Conservation (phyloP, 805 yeast species). For the Suhomyces sp. region DNA sequence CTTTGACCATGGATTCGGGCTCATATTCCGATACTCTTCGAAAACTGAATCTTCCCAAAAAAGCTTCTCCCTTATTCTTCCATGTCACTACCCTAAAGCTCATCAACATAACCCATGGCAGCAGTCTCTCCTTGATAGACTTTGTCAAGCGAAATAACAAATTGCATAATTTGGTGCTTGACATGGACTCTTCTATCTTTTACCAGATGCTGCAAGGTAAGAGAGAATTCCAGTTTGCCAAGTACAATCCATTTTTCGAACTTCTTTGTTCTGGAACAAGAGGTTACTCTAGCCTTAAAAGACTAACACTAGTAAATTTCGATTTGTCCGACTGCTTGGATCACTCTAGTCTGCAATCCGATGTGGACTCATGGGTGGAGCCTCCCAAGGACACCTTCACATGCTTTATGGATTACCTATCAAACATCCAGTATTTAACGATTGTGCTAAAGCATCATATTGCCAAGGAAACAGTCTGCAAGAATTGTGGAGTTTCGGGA, state of each 20-base stretch:
- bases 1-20: slow-evolving; percentile 21
- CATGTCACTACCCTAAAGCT: slow-evolving; percentile 38
- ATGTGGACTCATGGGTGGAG: slow-evolving; percentile 16
- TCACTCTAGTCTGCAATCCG: not conserved
- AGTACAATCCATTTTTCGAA: slow-evolving; percentile 25
- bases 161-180: slow-evolving; percentile 42
- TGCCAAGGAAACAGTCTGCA: slow-evolving; percentile 25
- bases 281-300: slow-evolving; percentile 24
- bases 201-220: slow-evolving; percentile 17
- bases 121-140: slow-evolving; percentile 50
- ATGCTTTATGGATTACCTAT: slow-evolving; percentile 14
- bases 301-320: slow-evolving; percentile 30
- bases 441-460: slow-evolving; percentile 25
- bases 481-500: slow-evolving; percentile 29
- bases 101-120: slow-evolving; percentile 37
- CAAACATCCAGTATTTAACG: slow-evolving; percentile 18
- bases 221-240: slow-evolving; percentile 28
- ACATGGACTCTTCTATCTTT: slow-evolving; percentile 48
- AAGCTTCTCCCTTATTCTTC: slow-evolving; percentile 35
- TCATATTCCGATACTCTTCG: slow-evolving; percentile 15
- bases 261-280: slow-evolving; percentile 36
- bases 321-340: slow-evolving; percentile 21
- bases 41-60: slow-evolving; percentile 11
- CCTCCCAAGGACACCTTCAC: slow-evolving; percentile 22
- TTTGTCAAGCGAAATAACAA: slow-evolving; percentile 37